Conservation (phyloP, 106 monocot species). For the Dendrobium catenatum region DNA sequence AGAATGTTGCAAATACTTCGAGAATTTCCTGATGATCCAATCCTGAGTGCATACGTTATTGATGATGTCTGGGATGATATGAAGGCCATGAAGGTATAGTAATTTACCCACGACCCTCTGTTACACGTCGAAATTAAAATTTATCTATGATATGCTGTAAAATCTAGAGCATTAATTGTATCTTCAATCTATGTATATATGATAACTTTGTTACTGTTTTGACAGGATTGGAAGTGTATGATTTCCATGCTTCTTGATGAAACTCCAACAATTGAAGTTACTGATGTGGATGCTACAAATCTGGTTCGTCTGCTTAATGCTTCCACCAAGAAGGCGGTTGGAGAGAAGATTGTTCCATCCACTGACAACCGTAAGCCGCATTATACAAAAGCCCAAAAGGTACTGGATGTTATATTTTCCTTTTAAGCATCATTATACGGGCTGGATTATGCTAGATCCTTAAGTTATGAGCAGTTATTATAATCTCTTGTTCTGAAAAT, state of each 20-base stretch:
- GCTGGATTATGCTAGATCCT: neutral
- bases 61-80: constrained; percentile 99
- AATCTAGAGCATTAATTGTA: neutral
- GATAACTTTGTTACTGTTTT: neutral
- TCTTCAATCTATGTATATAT: neutral
- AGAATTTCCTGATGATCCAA: constrained; percentile 94
- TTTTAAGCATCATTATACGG: neutral
- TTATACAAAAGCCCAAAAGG: constrained; percentile 85
- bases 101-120: neutral
- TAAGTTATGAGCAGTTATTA: neutral
- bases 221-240: constrained; percentile 96
- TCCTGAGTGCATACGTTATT: constrained; percentile 86
- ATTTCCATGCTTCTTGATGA: constrained; percentile 91
- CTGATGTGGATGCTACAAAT: constrained; percentile 91
- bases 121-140: neutral
- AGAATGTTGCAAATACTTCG: constrained; percentile 86
- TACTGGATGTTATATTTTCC: constrained; percentile 5
- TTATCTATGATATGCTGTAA: neutral
- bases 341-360: constrained; percentile 88
- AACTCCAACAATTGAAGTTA: constrained; percentile 59
- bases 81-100: constrained; percentile 92
- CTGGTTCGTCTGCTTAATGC: constrained; percentile 77
- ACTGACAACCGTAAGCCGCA: constrained; percentile 79
- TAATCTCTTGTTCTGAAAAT: neutral
- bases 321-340: constrained; percentile 82